Percentiles rank a stretch among this genome's conserved stretches.
These are phyloP conservation scores for Globisporangium echinulatum DNA, from an alignment of 352 stramenopile genomes.

Conservation along the genomic window DNA sequence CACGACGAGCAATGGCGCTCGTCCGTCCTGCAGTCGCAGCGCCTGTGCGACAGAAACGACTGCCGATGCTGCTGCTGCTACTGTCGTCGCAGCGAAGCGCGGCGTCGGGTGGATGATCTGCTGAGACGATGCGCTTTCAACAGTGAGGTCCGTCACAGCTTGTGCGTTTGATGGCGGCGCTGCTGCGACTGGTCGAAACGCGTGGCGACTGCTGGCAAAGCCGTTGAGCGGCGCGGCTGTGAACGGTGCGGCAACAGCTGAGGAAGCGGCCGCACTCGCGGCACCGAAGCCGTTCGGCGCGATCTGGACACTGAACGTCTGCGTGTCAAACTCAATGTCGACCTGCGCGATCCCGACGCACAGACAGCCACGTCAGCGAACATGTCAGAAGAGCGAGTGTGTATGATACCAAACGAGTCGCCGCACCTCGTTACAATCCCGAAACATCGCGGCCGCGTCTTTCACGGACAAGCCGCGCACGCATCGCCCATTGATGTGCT, in stretches of 20 bases:
- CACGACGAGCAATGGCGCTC: too few relatives aligned
- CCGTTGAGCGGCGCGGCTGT: not conserved
- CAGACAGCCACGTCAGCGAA: too few relatives aligned
- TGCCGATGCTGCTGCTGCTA: not conserved
- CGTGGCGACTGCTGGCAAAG: not conserved
- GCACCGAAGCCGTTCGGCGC: not conserved
- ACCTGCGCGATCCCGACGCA: not conserved
- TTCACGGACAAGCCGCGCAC: constrained; percentile 27
- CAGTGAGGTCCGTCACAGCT: not conserved
- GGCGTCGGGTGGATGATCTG: not conserved
- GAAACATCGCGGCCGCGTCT: constrained; percentile 38
- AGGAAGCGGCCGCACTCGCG: not conserved
- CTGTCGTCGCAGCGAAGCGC: not conserved
- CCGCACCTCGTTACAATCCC: constrained; percentile 27
- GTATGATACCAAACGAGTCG: not conserved
- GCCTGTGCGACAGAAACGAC: too few relatives aligned
- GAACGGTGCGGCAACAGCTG: not conserved
- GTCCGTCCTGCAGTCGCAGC: too few relatives aligned
- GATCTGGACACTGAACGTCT: not conserved
- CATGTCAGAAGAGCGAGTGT: not conserved
- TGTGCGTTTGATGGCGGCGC: not conserved
- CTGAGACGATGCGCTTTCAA: not conserved
- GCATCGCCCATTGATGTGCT: constrained; percentile 27
- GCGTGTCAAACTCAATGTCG: constrained; percentile 10
- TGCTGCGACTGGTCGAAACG: not conserved